These are phyloP conservation scores for Thalia dealbata DNA, from an alignment of 176 grass and related monocot species.

Conservation along the genomic window DNA sequence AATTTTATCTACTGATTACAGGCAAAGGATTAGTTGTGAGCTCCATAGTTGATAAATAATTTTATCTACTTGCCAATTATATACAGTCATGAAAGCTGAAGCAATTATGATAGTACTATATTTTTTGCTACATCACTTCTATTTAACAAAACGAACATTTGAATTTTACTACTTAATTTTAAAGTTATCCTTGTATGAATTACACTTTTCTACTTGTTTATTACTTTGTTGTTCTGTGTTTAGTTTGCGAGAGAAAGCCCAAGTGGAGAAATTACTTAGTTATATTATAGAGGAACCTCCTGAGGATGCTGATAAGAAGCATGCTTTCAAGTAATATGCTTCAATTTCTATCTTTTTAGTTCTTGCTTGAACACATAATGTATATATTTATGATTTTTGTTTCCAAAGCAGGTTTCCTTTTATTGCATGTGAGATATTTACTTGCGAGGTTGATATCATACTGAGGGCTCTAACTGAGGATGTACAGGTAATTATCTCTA, in stretches of 20 bases:
- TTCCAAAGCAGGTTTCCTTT: constrained; percentile 74
- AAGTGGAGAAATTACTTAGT: constrained; percentile 65
- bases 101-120: background rate
- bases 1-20: too few relatives aligned
- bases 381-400: background rate
- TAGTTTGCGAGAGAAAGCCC: constrained; percentile 73
- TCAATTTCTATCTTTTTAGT: background rate
- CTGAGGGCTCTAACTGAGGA: constrained; percentile 91
- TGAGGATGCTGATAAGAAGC: constrained; percentile 87
- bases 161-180: background rate
- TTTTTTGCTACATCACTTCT: background rate
- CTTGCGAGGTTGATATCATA: constrained; percentile 92
- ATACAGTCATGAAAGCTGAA: background rate
- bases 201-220: constrained; percentile 6
- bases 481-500: constrained; percentile 49
- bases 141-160: background rate
- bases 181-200: background rate
- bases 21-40: too few relatives aligned
- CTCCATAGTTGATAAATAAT: too few relatives aligned
- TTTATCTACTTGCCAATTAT: background rate
- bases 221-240: constrained; percentile 12
- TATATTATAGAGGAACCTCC: constrained; percentile 75
- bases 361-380: constrained; percentile 1
- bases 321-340: constrained; percentile 58
- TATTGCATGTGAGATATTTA: constrained; percentile 99